Conservation (phyloP, 108 stramenopile genomes). For the Schizochytrium sp. region DNA sequence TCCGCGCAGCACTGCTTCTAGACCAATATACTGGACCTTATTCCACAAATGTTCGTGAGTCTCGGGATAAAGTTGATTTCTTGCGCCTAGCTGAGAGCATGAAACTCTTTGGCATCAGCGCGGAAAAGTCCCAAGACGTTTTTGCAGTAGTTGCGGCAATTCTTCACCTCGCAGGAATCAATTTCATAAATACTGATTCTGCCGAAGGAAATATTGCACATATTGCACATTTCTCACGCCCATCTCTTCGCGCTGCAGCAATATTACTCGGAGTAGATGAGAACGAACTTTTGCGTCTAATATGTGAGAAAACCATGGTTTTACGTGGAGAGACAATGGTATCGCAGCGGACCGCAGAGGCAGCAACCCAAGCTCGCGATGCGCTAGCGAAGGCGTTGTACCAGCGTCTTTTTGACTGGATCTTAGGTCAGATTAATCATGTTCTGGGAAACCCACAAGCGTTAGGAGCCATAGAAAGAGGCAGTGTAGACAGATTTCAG, state of each 20-base stretch:
- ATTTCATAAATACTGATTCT: conserved; percentile 76
- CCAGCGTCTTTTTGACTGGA: conserved; percentile 68
- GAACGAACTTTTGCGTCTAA: conserved; percentile 80
- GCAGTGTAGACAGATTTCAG: neutral
- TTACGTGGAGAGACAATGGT: conserved; percentile 60
- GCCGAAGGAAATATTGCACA: neutral
- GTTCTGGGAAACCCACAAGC: neutral
- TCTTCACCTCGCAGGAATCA: conserved; percentile 88
- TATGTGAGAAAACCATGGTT: conserved; percentile 82
- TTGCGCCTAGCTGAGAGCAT: neutral
- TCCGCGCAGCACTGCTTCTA: conserved; percentile 54
- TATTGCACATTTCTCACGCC: neutral
- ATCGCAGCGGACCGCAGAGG: neutral
- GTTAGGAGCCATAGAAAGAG: neutral
- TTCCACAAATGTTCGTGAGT: neutral
- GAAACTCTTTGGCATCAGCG: conserved; percentile 65
- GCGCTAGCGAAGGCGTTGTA: conserved; percentile 69
- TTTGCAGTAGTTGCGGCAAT: conserved; percentile 87
- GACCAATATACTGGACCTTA: conserved; percentile 62
- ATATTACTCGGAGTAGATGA: conserved; percentile 84
- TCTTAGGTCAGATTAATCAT: conserved; percentile 69
- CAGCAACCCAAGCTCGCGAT: conserved; percentile 63
- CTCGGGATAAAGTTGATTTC: conserved; percentile 58
- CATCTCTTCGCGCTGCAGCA: conserved; percentile 78
- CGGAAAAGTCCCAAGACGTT: conserved; percentile 77